phyloP scores from a whole-genome alignment of 176 grass and related monocot species.

The Elaeis guineensis region DNA sequence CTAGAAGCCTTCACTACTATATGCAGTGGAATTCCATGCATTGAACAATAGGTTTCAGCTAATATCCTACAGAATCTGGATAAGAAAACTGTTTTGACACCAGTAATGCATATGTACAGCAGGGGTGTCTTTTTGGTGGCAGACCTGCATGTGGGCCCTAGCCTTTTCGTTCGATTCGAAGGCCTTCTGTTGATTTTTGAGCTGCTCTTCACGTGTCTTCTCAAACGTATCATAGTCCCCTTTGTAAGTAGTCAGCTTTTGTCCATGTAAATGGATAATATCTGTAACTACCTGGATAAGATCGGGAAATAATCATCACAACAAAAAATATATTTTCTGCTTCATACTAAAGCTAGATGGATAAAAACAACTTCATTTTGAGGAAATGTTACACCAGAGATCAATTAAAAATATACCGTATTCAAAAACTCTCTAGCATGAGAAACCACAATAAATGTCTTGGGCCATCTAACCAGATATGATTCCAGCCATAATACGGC shows the following conservation, averaged over 20 bases:
- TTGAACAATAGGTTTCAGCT: no score
- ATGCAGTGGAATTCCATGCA: no score
- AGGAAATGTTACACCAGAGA: background rate
- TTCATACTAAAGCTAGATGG: background rate
- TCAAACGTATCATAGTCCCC: conserved; percentile 98
- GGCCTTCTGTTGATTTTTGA: conserved; percentile 94
- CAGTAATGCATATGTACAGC: no score
- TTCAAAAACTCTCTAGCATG: conserved; percentile 95
- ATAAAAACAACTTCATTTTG: background rate
- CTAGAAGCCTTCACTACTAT: no score
- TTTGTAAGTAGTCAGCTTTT: conserved; percentile 87
- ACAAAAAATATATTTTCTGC: background rate
- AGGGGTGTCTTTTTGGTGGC: background rate
- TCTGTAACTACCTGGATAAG: conserved; percentile 77
- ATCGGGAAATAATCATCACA: background rate
- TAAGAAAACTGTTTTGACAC: no score
- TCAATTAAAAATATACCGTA: conserved; percentile 42
- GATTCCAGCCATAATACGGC: conserved; percentile 88
- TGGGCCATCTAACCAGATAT: conserved; percentile 94
- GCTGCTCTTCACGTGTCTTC: conserved; percentile 66
- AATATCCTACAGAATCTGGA: no score
- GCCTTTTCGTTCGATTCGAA: conserved; percentile 85
- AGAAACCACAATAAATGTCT: conserved; percentile 95
- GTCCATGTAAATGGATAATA: conserved; percentile 76
- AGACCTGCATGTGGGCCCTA: conserved; percentile 85